Base-by-base conservation (phyloP, 768 basidiomycete genomes). In the Lactarius quietus region DNA sequence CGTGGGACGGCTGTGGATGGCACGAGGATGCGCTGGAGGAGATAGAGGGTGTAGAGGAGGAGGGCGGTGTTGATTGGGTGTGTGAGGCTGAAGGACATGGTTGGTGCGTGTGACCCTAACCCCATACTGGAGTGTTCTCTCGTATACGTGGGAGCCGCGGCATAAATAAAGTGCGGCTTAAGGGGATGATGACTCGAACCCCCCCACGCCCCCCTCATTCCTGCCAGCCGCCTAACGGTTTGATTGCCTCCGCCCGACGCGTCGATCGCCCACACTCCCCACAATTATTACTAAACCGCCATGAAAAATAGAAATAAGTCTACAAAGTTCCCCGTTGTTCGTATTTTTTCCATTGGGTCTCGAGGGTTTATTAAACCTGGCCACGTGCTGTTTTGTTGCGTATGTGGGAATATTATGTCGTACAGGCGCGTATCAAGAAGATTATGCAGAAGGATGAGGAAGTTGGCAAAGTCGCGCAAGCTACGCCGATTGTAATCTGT, bases 371-470 rank as follows among this genome's bases (percentile, higher is more conserved):
- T 26, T 48, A 48, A 33, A 26, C 33, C n/a, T 35, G 8, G 54
- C 33, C 29, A 26, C 26, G 52, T 28, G 33, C 31, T 51, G 4
- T 3, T 33, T 26, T 38, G 20, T 33, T 63, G n/a, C n/a, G n/a
- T 35, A 20, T 33, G 31, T 43, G 41, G 43, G 43, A n/a, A 45
- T 23, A 45, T 33, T 45, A 39, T 39, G 39, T n/a, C 36, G 33
- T 39, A 26, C 41, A 96, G 95, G 95, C 96, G 4, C 89, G 96
- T 53, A 98, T 98, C 80, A 98, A 98, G 83, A 92, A 93, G 80
- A 97, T 98, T 62, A 98, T 98, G 93, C 96, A 98, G 80, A 94
- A 95, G 74, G 96, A 98, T 73, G 96, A 98, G 74, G 96, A 98
- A 74, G 96, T 98, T 23, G 96, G 96, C 64, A 98, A 98, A 75